Evolutionary conservation across 2,329 filamentous ascomycete genomes (phyloP).

Genomic region (Aschersonia sp.): DNA sequence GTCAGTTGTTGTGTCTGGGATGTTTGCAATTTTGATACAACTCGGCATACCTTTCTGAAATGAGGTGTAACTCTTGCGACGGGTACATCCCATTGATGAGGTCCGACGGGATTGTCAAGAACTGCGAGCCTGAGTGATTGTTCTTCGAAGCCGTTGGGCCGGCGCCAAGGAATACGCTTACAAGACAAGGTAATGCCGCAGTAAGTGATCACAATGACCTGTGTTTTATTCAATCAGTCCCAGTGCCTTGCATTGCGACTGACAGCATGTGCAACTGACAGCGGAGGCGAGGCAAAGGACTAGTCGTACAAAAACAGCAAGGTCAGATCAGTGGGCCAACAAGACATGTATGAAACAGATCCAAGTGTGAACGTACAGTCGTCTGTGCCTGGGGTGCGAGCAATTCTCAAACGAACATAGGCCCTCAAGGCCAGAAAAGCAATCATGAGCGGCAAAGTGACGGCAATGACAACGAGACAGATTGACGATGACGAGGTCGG

Average conservation of each 20-base stretch:
- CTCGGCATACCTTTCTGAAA: not conserved
- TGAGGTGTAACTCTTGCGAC: not conserved
- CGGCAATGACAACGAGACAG: not conserved
- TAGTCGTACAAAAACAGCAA: not conserved
- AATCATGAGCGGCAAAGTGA: not conserved
- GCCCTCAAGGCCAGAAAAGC: not conserved
- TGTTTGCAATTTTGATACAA: too few relatives aligned
- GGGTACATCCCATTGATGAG: not conserved
- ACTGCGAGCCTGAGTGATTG: not conserved
- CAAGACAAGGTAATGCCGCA: not conserved
- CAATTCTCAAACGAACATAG: not conserved
- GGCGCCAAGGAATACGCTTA: not conserved
- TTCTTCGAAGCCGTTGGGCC: not conserved
- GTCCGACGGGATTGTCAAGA: not conserved
- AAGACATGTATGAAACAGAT: not conserved
- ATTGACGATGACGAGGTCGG: not conserved
- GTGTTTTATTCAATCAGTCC: not conserved
- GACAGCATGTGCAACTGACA: not conserved
- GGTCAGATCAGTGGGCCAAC: not conserved
- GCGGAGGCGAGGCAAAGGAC: not conserved
- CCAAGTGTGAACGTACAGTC: not conserved
- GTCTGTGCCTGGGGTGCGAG: not conserved
- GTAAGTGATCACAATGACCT: not conserved
- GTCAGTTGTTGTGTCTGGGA: not conserved
- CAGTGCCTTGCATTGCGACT: not conserved